Evolutionary conservation across 805 yeast species (phyloP), one percentile per base, ranked within the genome.

Genomic region (Cyberlindnera subsufficiens): DNA sequence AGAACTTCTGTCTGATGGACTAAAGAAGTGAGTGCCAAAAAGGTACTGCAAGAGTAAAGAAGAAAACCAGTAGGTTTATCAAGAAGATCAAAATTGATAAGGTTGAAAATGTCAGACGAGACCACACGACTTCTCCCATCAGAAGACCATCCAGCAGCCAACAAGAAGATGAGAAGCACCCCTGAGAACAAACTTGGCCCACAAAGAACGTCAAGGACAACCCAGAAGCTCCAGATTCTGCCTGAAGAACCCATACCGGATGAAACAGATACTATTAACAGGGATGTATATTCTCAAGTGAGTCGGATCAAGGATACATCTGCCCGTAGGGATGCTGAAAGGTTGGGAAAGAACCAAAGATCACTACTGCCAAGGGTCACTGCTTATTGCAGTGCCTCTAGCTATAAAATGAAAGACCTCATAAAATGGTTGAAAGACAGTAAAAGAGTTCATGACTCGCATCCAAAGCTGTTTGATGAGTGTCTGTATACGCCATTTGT

Each of bases 331-430:
- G 98, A 91, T 68, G 98, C 99, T 0, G 96, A 90, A 59, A 78
- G 90, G 39, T 68, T 93, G 44, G 96, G 96, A 4, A 93, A 90
- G 60, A 64, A 66, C 30, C 71, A 71, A 49, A 68, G 98, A 47
- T 84, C 84, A 30, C 66, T 88, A 47, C 71, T 93, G 43, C 98
- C 99, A 3, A 70, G 99, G 47, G 96, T 90, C 2, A 91, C 98
- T 0, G 96, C 96, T 3, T 93, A 89, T 60, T 91, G 98, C 65
- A 91, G 98, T 0, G 89, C 97, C 22, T 90, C 96, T 27, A 80
- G 93, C 19, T 93, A 90, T 58, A 79, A 78, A 51, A 86, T 93
- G 95, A 78, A 84, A 53, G 97, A 89, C 39, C 67, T 93, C 33
- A 71, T 84, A 38, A 70, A 91, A 55, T 91, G 96, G 90, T 65